Percentiles rank a stretch among this genome's conserved stretches.
Conservation (phyloP, 1,284 basidiomycete genomes). For the Phaffia rhodozyma region DNA sequence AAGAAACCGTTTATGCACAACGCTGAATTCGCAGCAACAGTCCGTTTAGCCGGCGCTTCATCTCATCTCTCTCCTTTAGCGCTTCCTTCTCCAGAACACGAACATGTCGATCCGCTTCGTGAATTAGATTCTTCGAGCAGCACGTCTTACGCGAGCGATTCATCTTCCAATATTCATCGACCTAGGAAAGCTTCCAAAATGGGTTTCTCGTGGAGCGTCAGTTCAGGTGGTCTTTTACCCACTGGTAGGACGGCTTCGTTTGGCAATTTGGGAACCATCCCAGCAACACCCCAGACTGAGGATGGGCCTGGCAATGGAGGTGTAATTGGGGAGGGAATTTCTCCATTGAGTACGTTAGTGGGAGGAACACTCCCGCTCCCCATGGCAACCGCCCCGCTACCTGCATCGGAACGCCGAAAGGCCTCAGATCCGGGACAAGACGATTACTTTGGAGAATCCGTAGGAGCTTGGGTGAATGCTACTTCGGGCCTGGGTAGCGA, state of each 20-base stretch:
- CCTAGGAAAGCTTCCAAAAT: background rate
- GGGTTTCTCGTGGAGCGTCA: background rate
- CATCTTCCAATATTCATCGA: background rate
- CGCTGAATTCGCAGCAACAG: constrained; percentile 8
- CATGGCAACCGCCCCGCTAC: constrained; percentile 14
- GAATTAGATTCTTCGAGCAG: background rate
- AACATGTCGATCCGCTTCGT: constrained; percentile 16
- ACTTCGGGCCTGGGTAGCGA: background rate
- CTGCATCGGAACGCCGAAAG: background rate
- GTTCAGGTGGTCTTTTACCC: constrained; percentile 2
- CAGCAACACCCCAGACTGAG: constrained; percentile 10
- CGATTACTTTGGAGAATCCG: constrained; percentile 14
- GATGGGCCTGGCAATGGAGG: background rate
- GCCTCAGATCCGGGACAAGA: background rate
- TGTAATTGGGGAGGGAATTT: background rate
- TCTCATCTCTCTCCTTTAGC: constrained; percentile 12
- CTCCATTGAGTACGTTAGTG: background rate
- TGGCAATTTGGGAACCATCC: background rate
- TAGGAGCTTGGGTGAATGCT: background rate
- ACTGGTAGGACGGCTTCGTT: background rate
- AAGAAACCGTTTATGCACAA: constrained; percentile 6
- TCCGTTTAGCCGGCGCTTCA: constrained; percentile 10
- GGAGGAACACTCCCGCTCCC: background rate
- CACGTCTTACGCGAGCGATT: background rate
- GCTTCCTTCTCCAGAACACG: constrained; percentile 14